Evolutionary conservation across 192 early-diverging fungal genomes (phyloP), one percentile per base, ranked within the genome.

Genomic region (Coemansia sp.): DNA sequence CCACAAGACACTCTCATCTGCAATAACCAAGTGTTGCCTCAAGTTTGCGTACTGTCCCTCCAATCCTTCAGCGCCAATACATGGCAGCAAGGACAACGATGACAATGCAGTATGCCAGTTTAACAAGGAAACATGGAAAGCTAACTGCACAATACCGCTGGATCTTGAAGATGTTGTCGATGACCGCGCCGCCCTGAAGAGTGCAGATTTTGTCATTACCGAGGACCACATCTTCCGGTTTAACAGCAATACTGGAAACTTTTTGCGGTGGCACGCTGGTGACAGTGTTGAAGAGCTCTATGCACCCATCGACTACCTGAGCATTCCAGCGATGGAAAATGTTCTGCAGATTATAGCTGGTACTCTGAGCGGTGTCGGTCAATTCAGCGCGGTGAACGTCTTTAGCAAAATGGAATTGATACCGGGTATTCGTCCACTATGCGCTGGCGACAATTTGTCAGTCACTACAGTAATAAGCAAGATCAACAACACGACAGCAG

Each of bases 81-180:
- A 43, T n/a, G 41, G 41, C 4, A 43, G 41, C 41, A 7, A 22
- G 15, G 23, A 53, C 5, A 25, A 22, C 21, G 11, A 23, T 23
- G 17, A 24, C 21, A 53, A 12, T 5, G 86, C 87, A 45, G 67
- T 82, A 21, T 83, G 85, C 67, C 88, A 88, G 24, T 61, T 95
- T 35, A 84, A 93, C 73, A 84, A 95, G 53, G 70, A 89, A 49
- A 64, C 72, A 10, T 95, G 94, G 94, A 72, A 95, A n/a, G 65
- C 83, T 21, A 73, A 84, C 56, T 84, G 86, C 19, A 84, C 84
- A 56, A 67, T 82, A 5, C 62, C 84, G 48, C 95, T 94, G 19
- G 86, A 86, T 73, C 78, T 85, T 43, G 85, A 53, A 53, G 51
- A 53, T 8, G 90, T 90, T 64, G 93, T n/a, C 15, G 41, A 43